Evolutionary conservation across 2,329 filamentous ascomycete genomes (phyloP), one percentile per base, ranked within the genome.

Genomic region (Botrytis aclada): DNA sequence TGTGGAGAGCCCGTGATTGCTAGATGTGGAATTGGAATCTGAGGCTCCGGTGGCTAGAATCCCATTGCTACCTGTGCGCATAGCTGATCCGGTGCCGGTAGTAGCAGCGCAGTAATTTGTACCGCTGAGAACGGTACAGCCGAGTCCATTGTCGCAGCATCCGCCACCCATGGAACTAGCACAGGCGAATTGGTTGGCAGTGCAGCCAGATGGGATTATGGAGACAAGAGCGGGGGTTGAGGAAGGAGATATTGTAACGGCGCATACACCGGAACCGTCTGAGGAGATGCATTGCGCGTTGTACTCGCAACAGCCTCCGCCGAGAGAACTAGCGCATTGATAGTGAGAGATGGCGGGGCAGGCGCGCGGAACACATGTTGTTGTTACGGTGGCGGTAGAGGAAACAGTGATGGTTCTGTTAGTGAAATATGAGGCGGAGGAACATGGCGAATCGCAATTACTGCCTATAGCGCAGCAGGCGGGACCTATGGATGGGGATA

Each of bases 101-200:
- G 80, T 78, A 6, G 80, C 77, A 7, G 84, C 83, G 76, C 86
- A 86, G 70, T 81, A 83, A 45, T 82, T 82, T 20, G 76, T 76
- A 16, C 80, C 82, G 66, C 70, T 76, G 29, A 84, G 76, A 9
- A 81, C 76, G 4, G 83, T 84, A 76, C 87, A 88, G 7, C 78
- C 75, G 73, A 84, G 81, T 0, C 83, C 83, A 14, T 81, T 77
- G 71, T 83, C 79, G 78, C 88, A 89, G 78, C 88, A 89, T 18
- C 86, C 85, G 22, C 82, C 81, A 34, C 84, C 85, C 8, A 84
- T 80, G 9, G 80, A 71, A n/a, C 72, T 74, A 3, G 80, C 75
- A 77, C 86, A 88, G 22, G 79, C 69, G 73, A 84, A 80, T 77
- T 87, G 84, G 45, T 81, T 82, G 0, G 83, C 83, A 1, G 84